Percentiles rank a stretch among this genome's conserved stretches.
phyloP scores from a whole-genome alignment of 2,329 filamentous ascomycete species.

The Aspergillus fijiensis region DNA sequence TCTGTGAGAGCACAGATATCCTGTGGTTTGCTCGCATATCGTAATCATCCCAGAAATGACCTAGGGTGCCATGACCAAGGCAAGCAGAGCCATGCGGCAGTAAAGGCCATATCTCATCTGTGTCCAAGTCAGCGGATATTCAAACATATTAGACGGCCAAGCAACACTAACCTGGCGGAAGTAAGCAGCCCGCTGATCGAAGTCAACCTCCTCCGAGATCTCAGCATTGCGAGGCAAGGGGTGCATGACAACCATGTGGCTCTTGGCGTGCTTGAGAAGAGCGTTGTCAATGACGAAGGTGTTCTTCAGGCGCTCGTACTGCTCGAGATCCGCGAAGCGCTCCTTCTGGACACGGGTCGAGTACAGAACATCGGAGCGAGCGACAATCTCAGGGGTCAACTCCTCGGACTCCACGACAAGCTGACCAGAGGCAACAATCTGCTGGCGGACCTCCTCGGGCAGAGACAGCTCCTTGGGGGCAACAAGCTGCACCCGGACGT shows the following conservation, averaged over 20 bases:
- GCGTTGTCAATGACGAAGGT: slow-evolving; percentile 86
- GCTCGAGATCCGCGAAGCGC: slow-evolving; percentile 75
- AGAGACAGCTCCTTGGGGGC: slow-evolving; percentile 76
- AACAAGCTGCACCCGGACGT: slow-evolving; percentile 89
- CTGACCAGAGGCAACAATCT: slow-evolving; percentile 72
- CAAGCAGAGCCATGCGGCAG: slow-evolving; percentile 95
- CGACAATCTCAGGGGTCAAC: slow-evolving; percentile 83
- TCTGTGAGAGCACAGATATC: slow-evolving; percentile 14
- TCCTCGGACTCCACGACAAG: slow-evolving; percentile 72
- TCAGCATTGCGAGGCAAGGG: slow-evolving; percentile 91
- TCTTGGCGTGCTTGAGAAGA: slow-evolving; percentile 87
- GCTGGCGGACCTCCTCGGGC: slow-evolving; percentile 70
- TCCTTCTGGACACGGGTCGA: slow-evolving; percentile 97
- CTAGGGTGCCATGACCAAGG: slow-evolving; percentile 74
- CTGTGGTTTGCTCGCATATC: slow-evolving; percentile 15
- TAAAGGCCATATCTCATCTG: slow-evolving; percentile 98
- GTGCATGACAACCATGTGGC: slow-evolving; percentile 91
- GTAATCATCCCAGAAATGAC: slow-evolving; percentile 19
- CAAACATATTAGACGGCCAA: background rate
- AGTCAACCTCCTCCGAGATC: slow-evolving; percentile 93
- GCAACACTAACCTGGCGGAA: slow-evolving; percentile 86
- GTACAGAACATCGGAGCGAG: slow-evolving; percentile 87
- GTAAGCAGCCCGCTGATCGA: slow-evolving; percentile 94
- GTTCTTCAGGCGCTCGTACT: slow-evolving; percentile 86
- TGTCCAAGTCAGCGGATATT: slow-evolving; percentile 43